Conservation (phyloP, 148 eudicot species). For the Selenicereus undatus region DNA sequence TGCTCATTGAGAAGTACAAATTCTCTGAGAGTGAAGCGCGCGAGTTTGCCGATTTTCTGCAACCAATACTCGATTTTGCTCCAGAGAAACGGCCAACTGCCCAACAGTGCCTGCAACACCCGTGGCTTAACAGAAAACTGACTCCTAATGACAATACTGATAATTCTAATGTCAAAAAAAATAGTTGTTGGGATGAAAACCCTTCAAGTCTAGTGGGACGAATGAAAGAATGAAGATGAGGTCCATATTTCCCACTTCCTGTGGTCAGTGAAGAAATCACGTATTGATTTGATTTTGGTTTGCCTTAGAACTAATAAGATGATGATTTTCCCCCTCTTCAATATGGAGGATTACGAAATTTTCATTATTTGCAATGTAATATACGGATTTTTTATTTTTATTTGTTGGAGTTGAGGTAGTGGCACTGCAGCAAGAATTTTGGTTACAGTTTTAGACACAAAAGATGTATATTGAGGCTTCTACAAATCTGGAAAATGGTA, state of each 20-base stretch:
- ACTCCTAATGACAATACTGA: slow-evolving; percentile 30
- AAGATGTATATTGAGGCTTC: slow-evolving; percentile 20
- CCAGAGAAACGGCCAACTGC: slow-evolving; percentile 96
- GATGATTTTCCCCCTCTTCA: slow-evolving; percentile 1
- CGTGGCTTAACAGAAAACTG: slow-evolving; percentile 58
- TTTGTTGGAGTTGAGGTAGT: slow-evolving; percentile 15
- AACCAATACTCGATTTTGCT: slow-evolving; percentile 73
- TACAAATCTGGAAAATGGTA: slow-evolving; percentile 16
- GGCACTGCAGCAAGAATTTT: slow-evolving; percentile 22
- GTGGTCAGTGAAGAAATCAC: slow-evolving; percentile 19
- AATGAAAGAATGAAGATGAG: slow-evolving; percentile 20
- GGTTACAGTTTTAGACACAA: background rate
- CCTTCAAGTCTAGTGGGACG: slow-evolving; percentile 47
- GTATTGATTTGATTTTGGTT: slow-evolving; percentile 28
- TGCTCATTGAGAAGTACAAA: slow-evolving; percentile 66
- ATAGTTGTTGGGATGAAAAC: slow-evolving; percentile 37
- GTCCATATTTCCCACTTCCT: slow-evolving; percentile 6
- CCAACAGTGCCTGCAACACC: slow-evolving; percentile 79
- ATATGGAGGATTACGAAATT: background rate
- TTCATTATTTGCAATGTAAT: slow-evolving; percentile 34
- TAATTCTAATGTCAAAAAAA: slow-evolving; percentile 2
- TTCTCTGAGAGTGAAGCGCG: slow-evolving; percentile 59
- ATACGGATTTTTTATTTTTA: slow-evolving; percentile 29
- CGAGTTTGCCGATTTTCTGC: slow-evolving; percentile 71
- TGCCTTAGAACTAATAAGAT: slow-evolving; percentile 29